Evolutionary conservation across 2,329 filamentous ascomycete genomes (phyloP).

Genomic region (Sporothrix luriei): DNA sequence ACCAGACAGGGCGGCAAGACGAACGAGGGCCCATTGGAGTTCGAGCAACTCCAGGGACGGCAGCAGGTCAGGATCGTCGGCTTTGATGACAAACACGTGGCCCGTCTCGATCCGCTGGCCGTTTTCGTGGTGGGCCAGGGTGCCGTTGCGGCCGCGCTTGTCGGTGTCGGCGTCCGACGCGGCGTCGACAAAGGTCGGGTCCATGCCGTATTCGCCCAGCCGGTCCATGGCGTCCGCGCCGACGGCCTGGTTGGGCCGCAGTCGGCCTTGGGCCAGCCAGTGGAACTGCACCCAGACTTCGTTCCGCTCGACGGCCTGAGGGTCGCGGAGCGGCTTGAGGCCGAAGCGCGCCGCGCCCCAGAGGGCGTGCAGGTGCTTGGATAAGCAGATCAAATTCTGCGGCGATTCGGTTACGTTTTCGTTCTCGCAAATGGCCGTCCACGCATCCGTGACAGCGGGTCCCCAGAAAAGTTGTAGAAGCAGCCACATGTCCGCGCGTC

Average conservation of each 20-base stretch:
- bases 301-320: background rate
- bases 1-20: background rate
- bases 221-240: background rate
- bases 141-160: background rate
- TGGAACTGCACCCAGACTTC: constrained; percentile 26
- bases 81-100: constrained; percentile 25
- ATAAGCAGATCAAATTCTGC: constrained; percentile 15
- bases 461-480: too few species aligned
- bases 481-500: too few species aligned
- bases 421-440: too few species aligned
- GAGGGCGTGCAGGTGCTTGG: constrained; percentile 23
- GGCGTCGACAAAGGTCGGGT: background rate
- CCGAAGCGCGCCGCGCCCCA: constrained; percentile 23
- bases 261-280: constrained; percentile 12
- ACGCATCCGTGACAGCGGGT: too few species aligned
- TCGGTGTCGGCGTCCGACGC: background rate
- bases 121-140: background rate
- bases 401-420: constrained; percentile 12
- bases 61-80: constrained; percentile 15
- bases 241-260: background rate
- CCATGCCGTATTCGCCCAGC: background rate
- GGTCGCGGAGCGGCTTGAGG: constrained; percentile 24
- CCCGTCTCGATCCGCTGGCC: constrained; percentile 18
- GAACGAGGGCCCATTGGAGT: constrained; percentile 15
- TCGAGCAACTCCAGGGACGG: constrained; percentile 26